Percentiles rank a stretch among this genome's conserved stretches.
These are phyloP conservation scores for Pseudogymnoascus sp. DNA, from an alignment of 2,329 filamentous ascomycete genomes.

Conservation along the genomic window DNA sequence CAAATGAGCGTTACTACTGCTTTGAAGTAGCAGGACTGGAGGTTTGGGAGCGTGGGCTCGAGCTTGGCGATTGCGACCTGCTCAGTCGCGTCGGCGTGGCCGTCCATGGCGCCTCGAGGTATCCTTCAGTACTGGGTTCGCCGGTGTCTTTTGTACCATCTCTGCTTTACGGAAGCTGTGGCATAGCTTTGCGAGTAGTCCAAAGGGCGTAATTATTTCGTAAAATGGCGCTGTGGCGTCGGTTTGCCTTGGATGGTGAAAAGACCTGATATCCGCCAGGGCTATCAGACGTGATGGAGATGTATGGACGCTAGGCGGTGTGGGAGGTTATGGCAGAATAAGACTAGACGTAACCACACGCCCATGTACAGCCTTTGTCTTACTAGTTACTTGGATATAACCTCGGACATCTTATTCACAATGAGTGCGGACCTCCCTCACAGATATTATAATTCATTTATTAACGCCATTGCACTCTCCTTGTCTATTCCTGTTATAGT, in stretches of 20 bases:
- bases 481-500: background rate
- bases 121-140: background rate
- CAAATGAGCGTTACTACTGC: constrained; percentile 80
- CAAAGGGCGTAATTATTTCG: background rate
- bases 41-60: constrained; percentile 39
- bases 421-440: background rate
- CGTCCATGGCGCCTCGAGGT: constrained; percentile 17
- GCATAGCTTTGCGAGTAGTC: background rate
- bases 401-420: background rate
- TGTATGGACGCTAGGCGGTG: constrained; percentile 1
- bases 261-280: background rate
- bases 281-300: background rate
- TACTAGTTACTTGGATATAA: background rate
- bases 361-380: background rate
- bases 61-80: constrained; percentile 51
- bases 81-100: constrained; percentile 19
- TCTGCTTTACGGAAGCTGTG: constrained; percentile 9
- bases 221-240: background rate
- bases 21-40: constrained; percentile 43
- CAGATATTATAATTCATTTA: background rate
- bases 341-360: background rate
- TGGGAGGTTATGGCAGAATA: background rate
- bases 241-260: background rate
- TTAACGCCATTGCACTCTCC: background rate
- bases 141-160: background rate